Base-by-base conservation (phyloP, 2,329 filamentous ascomycete genomes). In the Calonectria multiphialidica region DNA sequence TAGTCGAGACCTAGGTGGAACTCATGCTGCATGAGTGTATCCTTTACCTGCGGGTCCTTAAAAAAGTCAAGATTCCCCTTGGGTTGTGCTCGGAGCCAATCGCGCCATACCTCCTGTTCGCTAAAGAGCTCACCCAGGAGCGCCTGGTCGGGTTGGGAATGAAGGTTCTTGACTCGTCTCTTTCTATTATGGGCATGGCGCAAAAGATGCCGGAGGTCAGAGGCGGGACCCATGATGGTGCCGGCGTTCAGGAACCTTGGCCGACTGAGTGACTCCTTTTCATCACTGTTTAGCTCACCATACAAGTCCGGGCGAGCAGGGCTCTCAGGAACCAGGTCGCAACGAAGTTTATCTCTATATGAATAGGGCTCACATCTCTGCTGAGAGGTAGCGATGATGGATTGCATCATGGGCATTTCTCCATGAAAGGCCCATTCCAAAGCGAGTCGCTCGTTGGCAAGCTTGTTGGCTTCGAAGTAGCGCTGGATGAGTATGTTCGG, bases 371-470 rank as follows among this genome's bases (percentile, higher is more conserved):
- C 33, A 21, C 53, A 59, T 18, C 35, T 25, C 53, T 59, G 53
- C 33, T 59, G 53, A 37, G 53, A 59, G 15, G 33, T 40, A 21
- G 53, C 35, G 53, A 59, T 25, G 21, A 59, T 59, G 53, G 53
- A 40, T 40, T 59, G 53, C 33, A 40, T 59, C 53, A 59, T 59
- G n/a, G 53, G 53, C 35, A 59, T 59, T 40, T 59, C 53, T 37
- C 53, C 33, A 18, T 12, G 33, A 28, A 25, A 16, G 3, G n/a
- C 53, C 53, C 53, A 59, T 37, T 59, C 33, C 35, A 16, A 25
- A 33, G 53, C 53, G 13, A 59, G 53, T 2, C 53, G 33, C 53
- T 59, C 21, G n/a, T 59, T 59, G 35, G 53, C 53, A 40, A 59
- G 53, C 15, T 21, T 25, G 21, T 59, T 59, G 33, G 53, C 25